Base-by-base conservation (phyloP, 2,329 filamentous ascomycete genomes). In the Aspergillus ochraceoroseus region DNA sequence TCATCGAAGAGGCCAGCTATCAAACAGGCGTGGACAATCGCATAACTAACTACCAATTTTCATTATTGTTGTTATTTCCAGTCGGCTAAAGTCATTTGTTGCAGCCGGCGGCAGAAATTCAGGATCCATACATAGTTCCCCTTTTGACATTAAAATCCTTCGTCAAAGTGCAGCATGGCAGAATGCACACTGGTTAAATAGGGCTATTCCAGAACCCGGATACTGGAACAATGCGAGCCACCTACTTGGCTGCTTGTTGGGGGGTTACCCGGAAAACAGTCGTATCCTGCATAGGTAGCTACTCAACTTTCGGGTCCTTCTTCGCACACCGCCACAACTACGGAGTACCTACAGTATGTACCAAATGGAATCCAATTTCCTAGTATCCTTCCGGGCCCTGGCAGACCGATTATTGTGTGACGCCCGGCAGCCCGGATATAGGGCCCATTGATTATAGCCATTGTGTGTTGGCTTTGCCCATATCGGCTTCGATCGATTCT, bases 291-390 rank as follows among this genome's bases (percentile, higher is more conserved):
- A 26, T 31, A 23, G n/a, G n/a, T n/a, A n/a, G n/a, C n/a, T n/a
- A n/a, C 19, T 44, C 36, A 34, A n/a, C 20, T 39, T 15, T 44
- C 44, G 36, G 45, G 33, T 32, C 36, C 31, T n/a, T n/a, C n/a
- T n/a, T 28, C 36, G 34, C 38, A 48, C 45, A 48, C 45, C 45
- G 45, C 45, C 34, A 32, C 26, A 36, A 35, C 28, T 31, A 18
- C n/a, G n/a, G n/a, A n/a, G n/a, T n/a, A n/a, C n/a, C n/a, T n/a
- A n/a, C n/a, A n/a, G n/a, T n/a, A n/a, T n/a, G n/a, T n/a, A n/a
- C 20, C 19, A 12, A 34, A 30, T 30, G 14, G 6, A 22, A 35
- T 25, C 9, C 25, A 30, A 31, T 41, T 35, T 25, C 26, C 13
- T 26, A 41, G 32, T 31, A 35, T 26, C 30, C 29, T 20, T 35